Percentiles rank a stretch among this genome's conserved stretches.
These are phyloP conservation scores for Dactylellina parvicollis DNA, from an alignment of 2,329 filamentous ascomycete species.

Conservation along the genomic window DNA sequence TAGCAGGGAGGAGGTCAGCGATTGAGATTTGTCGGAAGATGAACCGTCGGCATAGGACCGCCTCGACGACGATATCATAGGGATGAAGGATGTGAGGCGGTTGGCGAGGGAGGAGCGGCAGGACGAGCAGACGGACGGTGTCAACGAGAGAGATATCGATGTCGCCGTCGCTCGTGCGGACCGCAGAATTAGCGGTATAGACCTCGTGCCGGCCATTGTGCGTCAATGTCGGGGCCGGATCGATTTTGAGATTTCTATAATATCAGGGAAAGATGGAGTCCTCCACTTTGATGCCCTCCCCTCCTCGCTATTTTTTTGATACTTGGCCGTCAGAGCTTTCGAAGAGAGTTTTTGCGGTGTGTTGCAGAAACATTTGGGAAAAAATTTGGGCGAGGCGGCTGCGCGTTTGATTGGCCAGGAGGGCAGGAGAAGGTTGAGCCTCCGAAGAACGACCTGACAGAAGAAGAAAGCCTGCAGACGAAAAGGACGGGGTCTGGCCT, in stretches of 20 bases:
- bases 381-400: constrained; percentile 30
- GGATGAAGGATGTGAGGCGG: background rate
- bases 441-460: background rate
- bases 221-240: too few species aligned
- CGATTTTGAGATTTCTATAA: background rate
- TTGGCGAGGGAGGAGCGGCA: constrained; percentile 19
- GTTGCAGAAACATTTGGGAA: constrained; percentile 29
- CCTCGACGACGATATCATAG: constrained; percentile 5
- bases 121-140: constrained; percentile 23
- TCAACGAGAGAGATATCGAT: background rate
- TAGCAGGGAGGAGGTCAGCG: background rate
- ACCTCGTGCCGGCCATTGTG: constrained; percentile 32
- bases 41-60: constrained; percentile 29
- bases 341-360: constrained; percentile 27
- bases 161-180: constrained; percentile 22
- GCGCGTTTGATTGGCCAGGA: constrained; percentile 48
- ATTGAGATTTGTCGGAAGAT: background rate
- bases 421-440: background rate
- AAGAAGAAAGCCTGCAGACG: background rate
- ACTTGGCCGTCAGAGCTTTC: background rate
- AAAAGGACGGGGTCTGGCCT: background rate
- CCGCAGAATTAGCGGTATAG: constrained; percentile 31
- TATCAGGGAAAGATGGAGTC: background rate
- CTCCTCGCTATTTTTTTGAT: constrained; percentile 17
- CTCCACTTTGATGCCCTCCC: constrained; percentile 22